phyloP scores from a whole-genome alignment of 257 asterid species.

The Eucommia ulmoides region DNA sequence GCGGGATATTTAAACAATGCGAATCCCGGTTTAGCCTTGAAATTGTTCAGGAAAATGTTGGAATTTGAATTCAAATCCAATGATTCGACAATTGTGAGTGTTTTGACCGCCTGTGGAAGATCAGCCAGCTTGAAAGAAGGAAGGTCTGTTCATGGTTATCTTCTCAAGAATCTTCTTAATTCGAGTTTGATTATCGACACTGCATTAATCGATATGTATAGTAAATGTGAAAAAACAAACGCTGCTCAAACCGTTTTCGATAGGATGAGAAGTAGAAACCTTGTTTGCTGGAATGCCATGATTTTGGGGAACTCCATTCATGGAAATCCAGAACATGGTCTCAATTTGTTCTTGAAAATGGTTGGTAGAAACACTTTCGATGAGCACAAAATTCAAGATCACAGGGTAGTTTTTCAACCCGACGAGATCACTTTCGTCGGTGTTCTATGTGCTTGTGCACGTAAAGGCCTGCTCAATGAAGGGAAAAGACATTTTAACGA shows the following conservation, averaged over 20 bases:
- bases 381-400: slow-evolving; percentile 4
- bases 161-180: slow-evolving; percentile 19
- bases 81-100: slow-evolving; percentile 36
- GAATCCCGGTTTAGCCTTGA: slow-evolving; percentile 46
- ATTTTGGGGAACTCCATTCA: slow-evolving; percentile 58
- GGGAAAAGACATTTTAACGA: slow-evolving; percentile 31
- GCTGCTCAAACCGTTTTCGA: slow-evolving; percentile 34
- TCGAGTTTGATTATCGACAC: slow-evolving; percentile 37
- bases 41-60: slow-evolving; percentile 54
- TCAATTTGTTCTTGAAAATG: slow-evolving; percentile 32
- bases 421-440: slow-evolving; percentile 68
- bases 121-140: slow-evolving; percentile 66
- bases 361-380: slow-evolving; percentile 12
- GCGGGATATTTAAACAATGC: slow-evolving; percentile 44
- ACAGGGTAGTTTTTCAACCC: slow-evolving; percentile 15
- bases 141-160: slow-evolving; percentile 52
- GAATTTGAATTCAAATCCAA: slow-evolving; percentile 17
- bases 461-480: slow-evolving; percentile 30
- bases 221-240: slow-evolving; percentile 54
- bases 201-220: slow-evolving; percentile 46
- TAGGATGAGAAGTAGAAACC: slow-evolving; percentile 33
- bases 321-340: slow-evolving; percentile 41
- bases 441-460: slow-evolving; percentile 59
- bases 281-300: slow-evolving; percentile 55
- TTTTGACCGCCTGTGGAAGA: slow-evolving; percentile 58